Evolutionary conservation across 1,284 basidiomycete species (phyloP).

Genomic region (Sporisorium sorghi): DNA sequence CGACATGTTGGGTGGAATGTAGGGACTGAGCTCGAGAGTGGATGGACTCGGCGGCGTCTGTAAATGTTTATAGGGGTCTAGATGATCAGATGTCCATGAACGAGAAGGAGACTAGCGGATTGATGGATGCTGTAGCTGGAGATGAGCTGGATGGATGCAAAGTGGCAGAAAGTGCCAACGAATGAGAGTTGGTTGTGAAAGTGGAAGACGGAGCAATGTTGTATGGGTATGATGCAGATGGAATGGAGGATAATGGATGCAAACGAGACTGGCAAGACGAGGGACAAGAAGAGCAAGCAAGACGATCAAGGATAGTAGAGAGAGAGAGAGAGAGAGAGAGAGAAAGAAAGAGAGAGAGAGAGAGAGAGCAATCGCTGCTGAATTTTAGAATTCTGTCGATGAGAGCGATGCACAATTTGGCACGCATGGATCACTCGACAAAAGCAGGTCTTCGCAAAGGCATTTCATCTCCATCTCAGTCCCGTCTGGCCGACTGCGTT

Average conservation of each 20-base stretch:
- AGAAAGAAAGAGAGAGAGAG: too few species aligned
- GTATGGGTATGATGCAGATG: constrained; percentile 5
- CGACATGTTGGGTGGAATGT: constrained; percentile 19
- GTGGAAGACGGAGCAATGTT: not conserved
- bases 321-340: too few species aligned
- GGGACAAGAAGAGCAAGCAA: not conserved
- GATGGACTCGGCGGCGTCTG: constrained; percentile 5
- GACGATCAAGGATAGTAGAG: too few species aligned
- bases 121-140: constrained; percentile 1
- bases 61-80: not conserved
- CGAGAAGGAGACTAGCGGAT: not conserved
- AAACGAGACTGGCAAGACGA: not conserved
- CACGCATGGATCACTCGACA: constrained; percentile 12
- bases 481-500: too few species aligned
- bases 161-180: too few species aligned
- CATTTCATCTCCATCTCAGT: not conserved
- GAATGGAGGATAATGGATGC: constrained; percentile 4
- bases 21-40: not conserved
- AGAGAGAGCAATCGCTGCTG: too few species aligned
- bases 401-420: not conserved
- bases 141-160: not conserved
- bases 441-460: not conserved
- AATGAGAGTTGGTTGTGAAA: not conserved
- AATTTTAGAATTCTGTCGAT: not conserved
- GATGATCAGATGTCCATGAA: constrained; percentile 4